A percentile compares a stretch with the other conserved stretches of the same genome.
Evolutionary conservation across 106 monocot genomes (phyloP).

Genomic region (Allium sativum): DNA sequence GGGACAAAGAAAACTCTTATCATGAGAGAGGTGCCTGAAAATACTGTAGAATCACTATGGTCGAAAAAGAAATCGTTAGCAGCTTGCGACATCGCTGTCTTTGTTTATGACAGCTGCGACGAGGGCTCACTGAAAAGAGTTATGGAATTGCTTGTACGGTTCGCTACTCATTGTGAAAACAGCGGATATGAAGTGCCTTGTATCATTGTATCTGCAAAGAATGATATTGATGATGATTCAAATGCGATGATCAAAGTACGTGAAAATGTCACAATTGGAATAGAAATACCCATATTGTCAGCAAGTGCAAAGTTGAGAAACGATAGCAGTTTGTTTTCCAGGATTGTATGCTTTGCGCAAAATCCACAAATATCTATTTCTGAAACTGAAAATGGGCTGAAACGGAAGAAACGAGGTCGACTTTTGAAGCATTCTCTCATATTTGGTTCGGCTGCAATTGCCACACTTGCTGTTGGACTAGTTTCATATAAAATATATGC

Average conservation of each 20-base stretch:
- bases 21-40: constrained; percentile 88
- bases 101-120: constrained; percentile 90
- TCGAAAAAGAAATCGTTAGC: constrained; percentile 78
- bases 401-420: too few species aligned
- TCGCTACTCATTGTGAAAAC: constrained; percentile 84
- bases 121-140: constrained; percentile 80
- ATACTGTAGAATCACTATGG: constrained; percentile 48
- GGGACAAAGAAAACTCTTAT: constrained; percentile 77
- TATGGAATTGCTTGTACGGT: constrained; percentile 59
- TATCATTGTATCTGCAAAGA: constrained; percentile 85
- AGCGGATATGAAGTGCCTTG: constrained; percentile 94
- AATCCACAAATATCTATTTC: constrained; percentile 85
- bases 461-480: constrained; percentile 71
- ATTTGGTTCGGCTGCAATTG: constrained; percentile 80
- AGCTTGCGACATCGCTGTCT: constrained; percentile 81
- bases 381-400: constrained; percentile 85
- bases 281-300: constrained; percentile 84
- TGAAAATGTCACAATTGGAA: constrained; percentile 76
- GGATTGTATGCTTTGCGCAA: constrained; percentile 68
- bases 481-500: constrained; percentile 86
- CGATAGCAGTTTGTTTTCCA: constrained; percentile 53
- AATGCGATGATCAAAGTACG: constrained; percentile 65
- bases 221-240: constrained; percentile 87
- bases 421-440: too few species aligned
- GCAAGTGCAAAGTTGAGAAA: constrained; percentile 76